Percentiles rank a stretch among this genome's conserved stretches.
Conservation (phyloP, 441 rosid genomes). For the Gossypium lobatum region DNA sequence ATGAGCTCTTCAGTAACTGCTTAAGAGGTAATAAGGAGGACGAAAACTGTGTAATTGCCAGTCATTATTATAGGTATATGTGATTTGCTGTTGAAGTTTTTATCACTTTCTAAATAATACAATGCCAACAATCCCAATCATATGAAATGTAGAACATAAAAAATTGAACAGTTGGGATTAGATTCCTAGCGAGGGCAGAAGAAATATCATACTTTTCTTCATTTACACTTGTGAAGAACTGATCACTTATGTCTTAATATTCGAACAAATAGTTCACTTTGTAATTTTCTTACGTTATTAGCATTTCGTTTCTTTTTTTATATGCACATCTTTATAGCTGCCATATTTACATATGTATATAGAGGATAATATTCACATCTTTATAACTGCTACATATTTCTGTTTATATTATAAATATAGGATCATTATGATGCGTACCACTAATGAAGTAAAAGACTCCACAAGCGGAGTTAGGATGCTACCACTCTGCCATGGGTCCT, state of each 20-base stretch:
- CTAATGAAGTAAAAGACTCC: too few species aligned
- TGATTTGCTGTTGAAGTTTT: not conserved
- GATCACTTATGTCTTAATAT: not conserved
- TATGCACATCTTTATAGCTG: too few species aligned
- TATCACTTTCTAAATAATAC: not conserved
- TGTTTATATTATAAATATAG: too few species aligned
- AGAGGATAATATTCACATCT: too few species aligned
- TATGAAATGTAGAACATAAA: not conserved
- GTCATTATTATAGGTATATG: not conserved
- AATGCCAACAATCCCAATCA: not conserved
- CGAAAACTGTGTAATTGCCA: not conserved
- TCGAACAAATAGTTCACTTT: not conserved
- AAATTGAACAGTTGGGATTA: not conserved
- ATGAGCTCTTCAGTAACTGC: slow-evolving; percentile 35
- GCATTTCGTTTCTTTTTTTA: too few species aligned
- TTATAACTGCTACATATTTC: too few species aligned
- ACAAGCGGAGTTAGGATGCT: too few species aligned
- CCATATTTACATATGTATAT: too few species aligned
- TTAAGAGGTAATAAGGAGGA: slow-evolving; percentile 13
- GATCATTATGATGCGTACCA: too few species aligned
- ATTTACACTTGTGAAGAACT: not conserved
- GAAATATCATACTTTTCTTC: not conserved
- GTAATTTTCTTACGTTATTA: not conserved
- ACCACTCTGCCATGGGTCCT: too few species aligned
- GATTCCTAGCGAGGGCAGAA: not conserved